Conservation (phyloP, 2,329 filamentous ascomycete genomes). For the Paecilomyces variotii region DNA sequence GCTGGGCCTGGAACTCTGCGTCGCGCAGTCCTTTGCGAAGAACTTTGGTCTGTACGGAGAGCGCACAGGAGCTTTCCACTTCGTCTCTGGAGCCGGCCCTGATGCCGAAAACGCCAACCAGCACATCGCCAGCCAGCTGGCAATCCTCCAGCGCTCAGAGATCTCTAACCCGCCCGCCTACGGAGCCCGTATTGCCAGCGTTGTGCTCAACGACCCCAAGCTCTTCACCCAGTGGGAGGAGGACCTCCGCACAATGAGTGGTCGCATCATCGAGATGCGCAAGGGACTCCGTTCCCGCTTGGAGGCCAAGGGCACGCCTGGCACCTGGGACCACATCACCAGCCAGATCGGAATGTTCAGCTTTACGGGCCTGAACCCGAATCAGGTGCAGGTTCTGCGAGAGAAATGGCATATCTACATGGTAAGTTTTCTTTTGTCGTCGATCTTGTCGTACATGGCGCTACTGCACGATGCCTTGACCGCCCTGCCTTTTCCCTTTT, state of each 20-base stretch:
- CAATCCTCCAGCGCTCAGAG: constrained; percentile 91
- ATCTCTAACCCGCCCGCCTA: constrained; percentile 96
- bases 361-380: constrained; percentile 53
- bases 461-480: background rate
- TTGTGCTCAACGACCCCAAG: constrained; percentile 70
- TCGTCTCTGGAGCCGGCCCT: constrained; percentile 65
- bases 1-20: constrained; percentile 67
- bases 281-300: constrained; percentile 68
- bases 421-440: constrained; percentile 22
- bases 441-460: background rate
- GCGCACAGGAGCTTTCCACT: constrained; percentile 93
- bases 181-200: constrained; percentile 79
- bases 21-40: constrained; percentile 57
- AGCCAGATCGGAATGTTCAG: constrained; percentile 99
- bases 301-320: constrained; percentile 76
- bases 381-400: constrained; percentile 39
- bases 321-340: constrained; percentile 93
- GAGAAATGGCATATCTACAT: constrained; percentile 46
- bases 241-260: constrained; percentile 87
- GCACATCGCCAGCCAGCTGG: constrained; percentile 76
- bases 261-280: constrained; percentile 90
- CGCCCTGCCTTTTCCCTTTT: background rate
- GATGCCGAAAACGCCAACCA: constrained; percentile 53
- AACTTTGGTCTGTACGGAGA: constrained; percentile 85
- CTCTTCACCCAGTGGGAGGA: constrained; percentile 90